Conservation (phyloP, 1,284 basidiomycete species). For the Caloboletus firmus region DNA sequence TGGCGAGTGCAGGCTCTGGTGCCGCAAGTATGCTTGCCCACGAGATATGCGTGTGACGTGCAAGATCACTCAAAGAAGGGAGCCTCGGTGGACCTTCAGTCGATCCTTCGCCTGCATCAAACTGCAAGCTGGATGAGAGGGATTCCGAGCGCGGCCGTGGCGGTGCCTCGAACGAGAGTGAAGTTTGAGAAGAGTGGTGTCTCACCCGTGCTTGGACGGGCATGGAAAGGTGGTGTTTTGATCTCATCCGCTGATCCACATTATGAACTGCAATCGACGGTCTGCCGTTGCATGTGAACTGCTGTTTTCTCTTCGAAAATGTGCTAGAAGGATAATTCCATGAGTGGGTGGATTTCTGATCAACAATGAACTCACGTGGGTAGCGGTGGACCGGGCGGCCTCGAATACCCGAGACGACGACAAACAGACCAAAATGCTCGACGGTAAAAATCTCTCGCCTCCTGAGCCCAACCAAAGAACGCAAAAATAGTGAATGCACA, state of each 20-base stretch:
- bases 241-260: not conserved
- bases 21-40: not conserved
- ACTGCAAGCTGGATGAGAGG: not conserved
- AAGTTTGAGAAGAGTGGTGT: not conserved
- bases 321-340: not conserved
- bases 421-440: slow-evolving; percentile 13
- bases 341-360: not conserved
- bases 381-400: not conserved
- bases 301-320: not conserved
- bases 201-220: not conserved
- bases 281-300: not conserved
- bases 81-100: not conserved
- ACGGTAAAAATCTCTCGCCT: slow-evolving; percentile 38
- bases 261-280: not conserved
- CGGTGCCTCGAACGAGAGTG: not conserved
- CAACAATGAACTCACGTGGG: slow-evolving; percentile 1
- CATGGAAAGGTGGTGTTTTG: not conserved
- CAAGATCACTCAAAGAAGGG: not conserved
- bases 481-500: slow-evolving; percentile 41
- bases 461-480: slow-evolving; percentile 46
- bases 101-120: not conserved
- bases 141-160: not conserved
- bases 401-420: slow-evolving; percentile 5
- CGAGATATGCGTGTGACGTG: not conserved
- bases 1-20: slow-evolving; percentile 1